phyloP scores from a whole-genome alignment of 768 basidiomycete genomes.

The Kondoa malvinella region DNA sequence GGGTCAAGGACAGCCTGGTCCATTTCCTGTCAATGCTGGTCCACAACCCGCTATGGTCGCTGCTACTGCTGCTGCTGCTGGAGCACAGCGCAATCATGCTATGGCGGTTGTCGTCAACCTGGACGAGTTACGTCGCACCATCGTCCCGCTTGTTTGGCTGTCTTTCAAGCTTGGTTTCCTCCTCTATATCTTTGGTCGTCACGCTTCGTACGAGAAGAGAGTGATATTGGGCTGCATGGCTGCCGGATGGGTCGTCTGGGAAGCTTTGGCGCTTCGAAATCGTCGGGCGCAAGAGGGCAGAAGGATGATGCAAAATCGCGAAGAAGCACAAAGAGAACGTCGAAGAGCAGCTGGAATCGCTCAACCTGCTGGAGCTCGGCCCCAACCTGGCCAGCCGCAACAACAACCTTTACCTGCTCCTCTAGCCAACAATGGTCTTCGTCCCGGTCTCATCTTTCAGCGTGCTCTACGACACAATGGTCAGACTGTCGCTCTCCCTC shows the following conservation, averaged over 20 bases:
- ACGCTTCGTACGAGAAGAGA: slow-evolving; percentile 19
- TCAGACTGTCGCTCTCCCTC: neutral
- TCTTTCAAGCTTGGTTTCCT: slow-evolving; percentile 25
- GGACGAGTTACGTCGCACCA: slow-evolving; percentile 20
- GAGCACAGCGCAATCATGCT: slow-evolving; percentile 7
- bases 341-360: neutral
- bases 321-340: neutral
- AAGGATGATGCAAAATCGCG: slow-evolving; percentile 4
- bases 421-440: neutral
- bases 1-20: neutral
- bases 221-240: slow-evolving; percentile 18
- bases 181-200: slow-evolving; percentile 25
- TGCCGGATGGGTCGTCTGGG: slow-evolving; percentile 19
- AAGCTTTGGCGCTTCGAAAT: slow-evolving; percentile 16
- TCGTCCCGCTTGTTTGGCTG: slow-evolving; percentile 23
- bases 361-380: neutral
- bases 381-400: slow-evolving; percentile 1
- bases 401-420: neutral
- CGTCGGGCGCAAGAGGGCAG: slow-evolving; percentile 6
- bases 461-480: neutral
- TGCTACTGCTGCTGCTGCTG: slow-evolving; percentile 8
- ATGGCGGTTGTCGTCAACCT: slow-evolving; percentile 25
- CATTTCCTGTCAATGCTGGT: neutral
- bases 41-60: neutral
- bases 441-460: neutral